Percentiles rank a stretch among this genome's conserved stretches.
Evolutionary conservation across 257 asterid species (phyloP).

Genomic region (Gentiana macrophylla): DNA sequence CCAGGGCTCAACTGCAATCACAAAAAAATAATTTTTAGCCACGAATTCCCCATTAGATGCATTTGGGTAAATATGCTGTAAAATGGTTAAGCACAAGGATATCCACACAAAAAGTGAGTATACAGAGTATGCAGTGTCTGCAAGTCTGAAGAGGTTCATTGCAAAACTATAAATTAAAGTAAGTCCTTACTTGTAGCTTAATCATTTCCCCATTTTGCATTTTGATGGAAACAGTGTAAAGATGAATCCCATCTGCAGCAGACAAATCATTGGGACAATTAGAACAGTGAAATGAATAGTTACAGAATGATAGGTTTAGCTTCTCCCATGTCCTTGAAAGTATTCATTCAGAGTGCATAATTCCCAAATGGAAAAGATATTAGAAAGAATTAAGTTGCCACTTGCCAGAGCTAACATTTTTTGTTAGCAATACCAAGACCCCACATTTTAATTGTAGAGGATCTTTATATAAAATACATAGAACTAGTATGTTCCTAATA

Average conservation of each 20-base stretch:
- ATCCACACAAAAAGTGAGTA: neutral
- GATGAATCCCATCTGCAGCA: constrained; percentile 66
- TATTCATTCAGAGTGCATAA: too few species aligned
- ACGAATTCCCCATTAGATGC: neutral
- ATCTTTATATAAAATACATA: too few species aligned
- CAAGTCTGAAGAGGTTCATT: constrained; percentile 4
- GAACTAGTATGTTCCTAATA: too few species aligned
- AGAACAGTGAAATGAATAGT: neutral
- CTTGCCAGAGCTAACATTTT: too few species aligned
- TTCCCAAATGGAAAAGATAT: too few species aligned
- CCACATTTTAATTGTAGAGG: too few species aligned
- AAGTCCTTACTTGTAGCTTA: constrained; percentile 65
- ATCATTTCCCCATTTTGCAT: constrained; percentile 84
- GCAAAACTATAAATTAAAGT: neutral
- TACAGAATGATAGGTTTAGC: neutral
- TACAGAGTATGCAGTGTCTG: constrained; percentile 5
- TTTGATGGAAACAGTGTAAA: constrained; percentile 78
- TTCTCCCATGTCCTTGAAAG: too few species aligned
- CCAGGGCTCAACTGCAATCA: constrained; percentile 89
- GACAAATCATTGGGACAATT: neutral
- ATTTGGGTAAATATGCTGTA: constrained; percentile 1
- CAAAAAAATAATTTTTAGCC: neutral
- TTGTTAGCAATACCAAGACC: too few species aligned
- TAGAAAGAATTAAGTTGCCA: too few species aligned
- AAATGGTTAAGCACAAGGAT: neutral